Evolutionary conservation across 1,139 yeast species (phyloP).

Genomic region (Spathaspora sp.): DNA sequence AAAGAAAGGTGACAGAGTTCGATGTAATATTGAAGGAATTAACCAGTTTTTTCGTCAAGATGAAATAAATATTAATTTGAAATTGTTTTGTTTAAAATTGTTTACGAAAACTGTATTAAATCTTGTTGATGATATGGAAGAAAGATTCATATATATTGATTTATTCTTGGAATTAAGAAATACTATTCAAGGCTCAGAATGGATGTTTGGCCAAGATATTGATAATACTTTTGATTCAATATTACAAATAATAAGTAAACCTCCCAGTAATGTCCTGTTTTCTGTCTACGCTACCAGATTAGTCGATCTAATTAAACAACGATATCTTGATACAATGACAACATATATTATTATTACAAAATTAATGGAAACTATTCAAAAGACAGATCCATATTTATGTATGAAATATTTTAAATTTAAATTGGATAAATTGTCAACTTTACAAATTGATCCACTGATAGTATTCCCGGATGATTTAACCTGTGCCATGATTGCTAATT

Average conservation of each 20-base stretch:
- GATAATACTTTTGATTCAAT: constrained; percentile 7
- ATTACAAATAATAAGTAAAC: constrained; percentile 8
- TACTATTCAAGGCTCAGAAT: constrained; percentile 7
- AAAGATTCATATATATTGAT: neutral
- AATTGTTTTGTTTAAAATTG: neutral
- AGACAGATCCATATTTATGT: constrained; percentile 8
- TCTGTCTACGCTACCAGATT: neutral
- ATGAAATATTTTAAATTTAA: constrained; percentile 19
- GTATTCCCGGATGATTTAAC: constrained; percentile 27
- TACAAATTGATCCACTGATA: neutral
- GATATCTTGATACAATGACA: neutral
- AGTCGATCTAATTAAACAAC: constrained; percentile 5
- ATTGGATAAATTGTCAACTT: constrained; percentile 10
- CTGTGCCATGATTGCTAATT: constrained; percentile 30
- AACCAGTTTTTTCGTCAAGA: neutral
- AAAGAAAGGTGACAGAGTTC: neutral
- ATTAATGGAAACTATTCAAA: constrained; percentile 8
- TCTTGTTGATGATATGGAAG: neutral
- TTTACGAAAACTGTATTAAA: neutral
- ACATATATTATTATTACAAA: constrained; percentile 9
- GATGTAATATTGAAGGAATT: neutral
- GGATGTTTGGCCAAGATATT: constrained; percentile 7
- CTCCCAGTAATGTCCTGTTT: neutral
- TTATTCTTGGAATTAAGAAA: constrained; percentile 2
- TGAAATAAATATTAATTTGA: neutral